Percentiles rank a stretch among this genome's conserved stretches.
phyloP scores from a whole-genome alignment of 1,284 basidiomycete species.

The Leccinum subrobustum region DNA sequence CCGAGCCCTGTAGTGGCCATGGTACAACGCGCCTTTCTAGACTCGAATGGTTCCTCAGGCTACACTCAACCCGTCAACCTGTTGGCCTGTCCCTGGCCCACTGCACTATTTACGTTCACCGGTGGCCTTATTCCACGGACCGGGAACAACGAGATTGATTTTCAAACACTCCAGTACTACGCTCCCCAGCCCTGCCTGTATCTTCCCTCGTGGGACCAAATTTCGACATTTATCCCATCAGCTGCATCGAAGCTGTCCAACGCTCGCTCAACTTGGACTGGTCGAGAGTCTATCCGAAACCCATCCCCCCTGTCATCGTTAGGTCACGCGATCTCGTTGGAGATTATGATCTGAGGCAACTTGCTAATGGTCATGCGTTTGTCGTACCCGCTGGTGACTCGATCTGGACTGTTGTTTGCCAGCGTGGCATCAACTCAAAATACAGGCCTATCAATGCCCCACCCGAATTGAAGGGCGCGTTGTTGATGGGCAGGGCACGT shows the following conservation, averaged over 20 bases:
- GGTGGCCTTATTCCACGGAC: constrained; percentile 11
- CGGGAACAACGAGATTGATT: constrained; percentile 6
- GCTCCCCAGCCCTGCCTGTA: background rate
- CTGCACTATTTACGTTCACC: constrained; percentile 12
- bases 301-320: constrained; percentile 22
- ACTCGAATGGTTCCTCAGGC: background rate
- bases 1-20: constrained; percentile 21
- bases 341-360: background rate
- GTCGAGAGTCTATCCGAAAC: constrained; percentile 14
- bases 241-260: constrained; percentile 10
- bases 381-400: constrained; percentile 14
- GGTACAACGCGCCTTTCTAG: constrained; percentile 16
- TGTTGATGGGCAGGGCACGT: background rate
- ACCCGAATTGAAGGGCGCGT: background rate
- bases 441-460: constrained; percentile 9
- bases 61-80: background rate
- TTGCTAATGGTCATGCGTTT: constrained; percentile 4
- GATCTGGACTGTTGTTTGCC: constrained; percentile 16
- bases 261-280: constrained; percentile 8
- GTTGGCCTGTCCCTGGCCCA: background rate
- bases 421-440: constrained; percentile 14
- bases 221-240: constrained; percentile 10
- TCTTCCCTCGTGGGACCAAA: background rate
- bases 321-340: constrained; percentile 19
- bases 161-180: constrained; percentile 14